Percentiles rank a stretch among this genome's conserved stretches.
Conservation (phyloP, 257 asterid genomes). For the Verbascum thapsus region DNA sequence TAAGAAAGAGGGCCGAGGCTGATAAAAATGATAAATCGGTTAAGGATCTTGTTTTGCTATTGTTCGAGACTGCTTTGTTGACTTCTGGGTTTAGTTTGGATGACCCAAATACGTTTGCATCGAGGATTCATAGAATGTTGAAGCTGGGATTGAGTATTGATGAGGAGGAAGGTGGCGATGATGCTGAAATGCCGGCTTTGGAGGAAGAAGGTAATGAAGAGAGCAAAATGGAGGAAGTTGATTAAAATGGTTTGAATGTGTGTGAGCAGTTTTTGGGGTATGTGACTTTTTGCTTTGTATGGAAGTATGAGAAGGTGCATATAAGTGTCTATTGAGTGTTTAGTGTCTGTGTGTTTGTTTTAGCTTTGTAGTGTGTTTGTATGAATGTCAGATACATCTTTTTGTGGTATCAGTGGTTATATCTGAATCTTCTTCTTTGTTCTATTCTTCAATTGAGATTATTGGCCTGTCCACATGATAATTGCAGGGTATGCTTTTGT, state of each 20-base stretch:
- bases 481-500: too few species aligned
- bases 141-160: slow-evolving; percentile 49
- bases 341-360: not conserved
- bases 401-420: too few species aligned
- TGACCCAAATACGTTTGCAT: slow-evolving; percentile 48
- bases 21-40: slow-evolving; percentile 47
- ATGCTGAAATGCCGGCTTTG: slow-evolving; percentile 41
- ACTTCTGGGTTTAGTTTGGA: slow-evolving; percentile 52
- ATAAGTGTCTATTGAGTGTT: not conserved
- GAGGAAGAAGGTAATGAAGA: slow-evolving; percentile 43
- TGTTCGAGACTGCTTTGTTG: slow-evolving; percentile 44
- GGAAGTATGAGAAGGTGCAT: not conserved
- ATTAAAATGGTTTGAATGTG: slow-evolving; percentile 10
- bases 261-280: not conserved
- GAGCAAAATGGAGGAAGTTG: slow-evolving; percentile 50
- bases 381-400: not conserved
- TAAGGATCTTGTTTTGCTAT: slow-evolving; percentile 44
- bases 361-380: not conserved
- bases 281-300: not conserved
- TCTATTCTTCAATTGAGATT: too few species aligned
- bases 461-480: too few species aligned
- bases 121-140: slow-evolving; percentile 50
- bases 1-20: slow-evolving; percentile 47
- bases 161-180: slow-evolving; percentile 33
- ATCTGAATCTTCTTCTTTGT: too few species aligned